These are phyloP conservation scores for Trichomonas vaginalis DNA, from an alignment of 208 protist genomes.

Conservation along the genomic window DNA sequence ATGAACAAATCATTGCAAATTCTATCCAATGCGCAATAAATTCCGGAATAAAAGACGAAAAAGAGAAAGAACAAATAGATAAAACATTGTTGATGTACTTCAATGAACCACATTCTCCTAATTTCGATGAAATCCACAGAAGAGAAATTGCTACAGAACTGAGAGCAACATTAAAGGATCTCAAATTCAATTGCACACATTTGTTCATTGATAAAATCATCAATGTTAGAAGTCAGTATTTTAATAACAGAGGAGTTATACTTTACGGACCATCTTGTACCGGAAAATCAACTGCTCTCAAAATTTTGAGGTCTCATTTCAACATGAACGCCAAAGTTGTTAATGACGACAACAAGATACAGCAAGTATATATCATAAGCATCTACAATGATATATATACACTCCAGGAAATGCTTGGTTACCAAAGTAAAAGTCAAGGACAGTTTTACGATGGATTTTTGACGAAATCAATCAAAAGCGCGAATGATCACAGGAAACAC, in stretches of 20 bases:
- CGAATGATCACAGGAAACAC: constrained; percentile 50
- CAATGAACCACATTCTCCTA: constrained; percentile 68
- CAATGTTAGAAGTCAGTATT: constrained; percentile 7
- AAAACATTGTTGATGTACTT: constrained; percentile 91
- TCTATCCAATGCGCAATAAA: constrained; percentile 54
- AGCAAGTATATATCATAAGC: constrained; percentile 73
- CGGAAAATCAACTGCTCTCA: constrained; percentile 53
- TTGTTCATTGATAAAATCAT: constrained; percentile 18
- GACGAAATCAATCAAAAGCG: constrained; percentile 52
- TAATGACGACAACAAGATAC: constrained; percentile 25
- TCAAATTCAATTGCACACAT: constrained; percentile 40
- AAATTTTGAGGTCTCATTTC: constrained; percentile 3
- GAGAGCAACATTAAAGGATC: constrained; percentile 47
- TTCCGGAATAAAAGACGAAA: constrained; percentile 85
- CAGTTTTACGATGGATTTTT: constrained; percentile 60
- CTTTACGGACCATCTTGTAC: constrained; percentile 72
- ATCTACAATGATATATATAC: not conserved
- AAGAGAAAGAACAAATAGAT: constrained; percentile 84
- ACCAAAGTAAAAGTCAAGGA: constrained; percentile 49
- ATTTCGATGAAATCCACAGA: constrained; percentile 57
- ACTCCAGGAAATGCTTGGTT: constrained; percentile 79
- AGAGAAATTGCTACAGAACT: constrained; percentile 58
- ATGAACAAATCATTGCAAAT: constrained; percentile 71
- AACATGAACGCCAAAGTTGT: not conserved
- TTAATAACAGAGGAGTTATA: constrained; percentile 57